Evolutionary conservation across 805 yeast species (phyloP), one percentile per base, ranked within the genome.

Genomic region (Huiozyma naganishii): DNA sequence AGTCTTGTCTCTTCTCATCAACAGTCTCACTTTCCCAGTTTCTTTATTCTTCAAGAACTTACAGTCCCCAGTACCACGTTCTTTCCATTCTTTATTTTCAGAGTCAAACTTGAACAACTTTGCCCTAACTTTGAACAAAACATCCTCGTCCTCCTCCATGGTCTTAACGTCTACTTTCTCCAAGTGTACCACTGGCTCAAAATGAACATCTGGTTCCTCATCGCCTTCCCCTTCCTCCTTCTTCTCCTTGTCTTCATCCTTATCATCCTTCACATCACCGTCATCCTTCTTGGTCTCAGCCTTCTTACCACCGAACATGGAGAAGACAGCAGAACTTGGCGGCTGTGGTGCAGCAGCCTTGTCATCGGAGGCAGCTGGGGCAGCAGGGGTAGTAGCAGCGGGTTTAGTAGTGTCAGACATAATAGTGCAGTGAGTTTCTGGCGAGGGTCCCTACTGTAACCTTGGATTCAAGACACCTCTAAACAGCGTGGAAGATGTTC

Each of bases 1-100:
- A 44, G 97, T 92, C 75, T 90, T 90, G 72, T 92, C 98, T 73
- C 98, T 87, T 79, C 98, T 87, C 98, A 92, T 92, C 62, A 92
- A 73, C 53, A 92, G 68, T 72, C 98, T 83, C 51, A 85, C 86
- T 71, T 87, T 89, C 46, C 77, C 75, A 46, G 86, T 71, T 49
- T 70, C 69, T 67, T 87, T 88, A 72, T 90, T 96, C 72, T 90
- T 74, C 64, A 92, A 78, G 68, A 92, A 86, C 70, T 92, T 87
- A 57, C 88, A 95, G 62, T 92, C 98, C 61, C 98, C 98, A 32
- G 96, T 87, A 58, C 98, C 98, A 73, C 98, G 85, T 75, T 92
- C 98, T 68, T 92, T 92, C 98, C 98, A 92, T 70, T 92, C 97
- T 61, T 81, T 82, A 43, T 80, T 58, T 48, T 87, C 95, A 37